These are phyloP conservation scores for Thinopyrum elongatum DNA, from an alignment of 176 grass and related monocot genomes.

Conservation along the genomic window DNA sequence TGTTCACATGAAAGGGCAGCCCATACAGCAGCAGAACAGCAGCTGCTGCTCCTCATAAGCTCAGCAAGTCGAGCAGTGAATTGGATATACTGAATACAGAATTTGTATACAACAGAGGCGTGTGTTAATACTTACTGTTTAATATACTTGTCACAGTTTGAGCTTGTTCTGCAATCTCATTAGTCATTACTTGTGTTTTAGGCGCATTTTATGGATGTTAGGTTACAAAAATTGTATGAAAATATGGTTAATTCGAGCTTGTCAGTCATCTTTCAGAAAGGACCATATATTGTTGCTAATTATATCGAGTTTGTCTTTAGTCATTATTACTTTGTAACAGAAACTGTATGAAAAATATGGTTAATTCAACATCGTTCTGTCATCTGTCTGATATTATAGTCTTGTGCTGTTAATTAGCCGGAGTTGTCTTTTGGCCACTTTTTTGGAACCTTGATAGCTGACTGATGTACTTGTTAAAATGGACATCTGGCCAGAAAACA, in stretches of 20 bases:
- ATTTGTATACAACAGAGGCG: background rate
- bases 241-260: conserved; percentile 9
- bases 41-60: conserved; percentile 70
- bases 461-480: too few relatives aligned
- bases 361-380: background rate
- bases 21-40: conserved; percentile 68
- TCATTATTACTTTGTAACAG: background rate
- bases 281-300: background rate
- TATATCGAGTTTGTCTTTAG: background rate
- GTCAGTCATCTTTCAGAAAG: too few relatives aligned
- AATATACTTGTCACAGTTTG: background rate
- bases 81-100: background rate
- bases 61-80: background rate
- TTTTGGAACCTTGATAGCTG: too few relatives aligned
- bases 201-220: background rate
- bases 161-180: background rate
- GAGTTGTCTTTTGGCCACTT: too few relatives aligned
- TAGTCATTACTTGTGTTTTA: background rate
- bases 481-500: too few relatives aligned
- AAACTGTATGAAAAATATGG: background rate
- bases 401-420: too few relatives aligned
- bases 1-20: conserved; percentile 75
- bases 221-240: background rate
- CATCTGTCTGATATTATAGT: background rate
- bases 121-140: background rate